Evolutionary conservation across 2,329 filamentous ascomycete genomes (phyloP), one percentile per base, ranked within the genome.

Genomic region (Capronia epimyces): DNA sequence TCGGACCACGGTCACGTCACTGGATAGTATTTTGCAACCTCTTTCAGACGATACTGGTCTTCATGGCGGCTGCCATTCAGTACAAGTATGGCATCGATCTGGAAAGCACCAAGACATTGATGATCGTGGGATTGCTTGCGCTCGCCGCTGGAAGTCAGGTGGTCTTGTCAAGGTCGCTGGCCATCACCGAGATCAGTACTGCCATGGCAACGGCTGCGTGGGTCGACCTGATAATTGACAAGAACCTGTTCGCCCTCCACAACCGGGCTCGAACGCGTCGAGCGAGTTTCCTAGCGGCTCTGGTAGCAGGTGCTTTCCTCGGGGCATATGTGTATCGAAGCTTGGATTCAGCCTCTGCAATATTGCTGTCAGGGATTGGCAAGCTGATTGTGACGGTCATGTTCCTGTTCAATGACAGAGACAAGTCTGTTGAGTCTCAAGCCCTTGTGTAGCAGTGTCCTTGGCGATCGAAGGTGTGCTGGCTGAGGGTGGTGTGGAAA

Each of bases 181-280:
- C 70, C 40, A 75, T 82, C 66, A 77, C 77, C 0, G 80, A 84
- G 63, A 82, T 83, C 60, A 80, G 73, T 51, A 83, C 81, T 0
- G 79, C 80, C 21, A 83, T 83, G 79, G 80, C 79, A 0, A 83
- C 80, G 3, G 79, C 80, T 0, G 80, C 80, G 1, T 83, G 77
- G 73, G 69, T 83, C 1, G 80, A 83, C 60, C 61, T 82, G 48
- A 63, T 81, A 45, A 77, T 81, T 47, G 80, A 83, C 61, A 70
- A 70, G 24, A 67, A 68, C 4, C 65, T 83, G 43, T 71, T 79
- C 15, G 64, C 62, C 3, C 7, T 64, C 7, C 59, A 68, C 12
- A 82, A 82, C 59, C 66, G 75, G 13, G 67, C 73, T 2, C 65
- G 79, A 13, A 79, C 75, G 29, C 66, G 79, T 3, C 66, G 78